These are phyloP conservation scores for Colletotrichum aenigma DNA, from an alignment of 2,329 filamentous ascomycete genomes.

Conservation along the genomic window DNA sequence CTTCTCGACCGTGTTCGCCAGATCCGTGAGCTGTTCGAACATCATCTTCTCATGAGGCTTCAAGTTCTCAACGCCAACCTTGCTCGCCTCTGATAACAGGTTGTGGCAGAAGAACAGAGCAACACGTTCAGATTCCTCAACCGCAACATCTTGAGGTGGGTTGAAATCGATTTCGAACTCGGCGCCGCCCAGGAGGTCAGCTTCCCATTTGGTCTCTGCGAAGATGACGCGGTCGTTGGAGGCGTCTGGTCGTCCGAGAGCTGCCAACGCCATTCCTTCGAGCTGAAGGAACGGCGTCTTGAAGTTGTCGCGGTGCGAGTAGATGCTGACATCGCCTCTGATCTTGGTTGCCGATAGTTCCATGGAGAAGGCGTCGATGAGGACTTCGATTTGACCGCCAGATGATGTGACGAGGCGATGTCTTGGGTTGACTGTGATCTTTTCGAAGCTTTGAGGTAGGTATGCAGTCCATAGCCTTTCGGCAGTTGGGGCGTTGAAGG, in stretches of 20 bases:
- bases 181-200: neutral
- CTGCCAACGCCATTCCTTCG: neutral
- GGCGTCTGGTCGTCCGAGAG: neutral
- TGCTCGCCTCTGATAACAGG: neutral
- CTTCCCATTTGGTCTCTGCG: neutral
- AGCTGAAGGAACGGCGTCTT: neutral
- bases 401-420: neutral
- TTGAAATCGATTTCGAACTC: neutral
- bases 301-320: neutral
- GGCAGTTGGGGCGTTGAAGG: neutral
- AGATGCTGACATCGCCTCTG: neutral
- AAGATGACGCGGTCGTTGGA: neutral
- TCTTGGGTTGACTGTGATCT: neutral
- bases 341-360: neutral
- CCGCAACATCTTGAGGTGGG: neutral
- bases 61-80: neutral
- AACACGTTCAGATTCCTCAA: neutral
- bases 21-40: neutral
- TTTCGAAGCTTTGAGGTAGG: neutral
- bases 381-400: neutral
- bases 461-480: neutral
- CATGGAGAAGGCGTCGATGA: neutral
- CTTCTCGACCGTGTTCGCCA: neutral
- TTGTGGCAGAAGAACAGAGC: neutral
- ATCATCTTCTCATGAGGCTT: neutral